Conservation (phyloP, 2,329 filamentous ascomycete species). For the Tolypocladium endophyticum region DNA sequence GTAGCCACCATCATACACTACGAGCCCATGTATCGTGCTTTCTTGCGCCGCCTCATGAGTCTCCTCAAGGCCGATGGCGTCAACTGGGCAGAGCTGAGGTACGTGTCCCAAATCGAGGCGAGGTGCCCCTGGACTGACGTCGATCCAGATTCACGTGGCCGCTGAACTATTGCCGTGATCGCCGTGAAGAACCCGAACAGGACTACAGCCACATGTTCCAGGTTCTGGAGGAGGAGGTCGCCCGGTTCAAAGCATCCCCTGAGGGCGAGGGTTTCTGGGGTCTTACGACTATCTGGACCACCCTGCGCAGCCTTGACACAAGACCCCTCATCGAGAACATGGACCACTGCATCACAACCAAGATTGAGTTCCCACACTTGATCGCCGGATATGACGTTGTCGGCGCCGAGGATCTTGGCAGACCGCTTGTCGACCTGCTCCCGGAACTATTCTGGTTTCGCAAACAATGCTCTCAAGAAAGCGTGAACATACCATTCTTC, state of each 20-base stretch:
- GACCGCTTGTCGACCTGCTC: constrained; percentile 64
- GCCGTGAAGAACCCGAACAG: constrained; percentile 52
- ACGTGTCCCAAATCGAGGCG: constrained; percentile 5
- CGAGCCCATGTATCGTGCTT: constrained; percentile 77
- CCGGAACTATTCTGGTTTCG: constrained; percentile 91
- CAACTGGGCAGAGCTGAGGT: constrained; percentile 69
- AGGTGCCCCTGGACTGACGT: background rate
- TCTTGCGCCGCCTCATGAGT: constrained; percentile 60
- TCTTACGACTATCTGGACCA: constrained; percentile 75
- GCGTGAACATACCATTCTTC: constrained; percentile 82
- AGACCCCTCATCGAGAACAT: constrained; percentile 66
- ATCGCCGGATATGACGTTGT: constrained; percentile 86
- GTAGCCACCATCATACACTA: constrained; percentile 72
- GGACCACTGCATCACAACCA: constrained; percentile 78
- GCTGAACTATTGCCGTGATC: constrained; percentile 56
- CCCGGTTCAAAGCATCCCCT: constrained; percentile 60
- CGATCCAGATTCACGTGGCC: constrained; percentile 54
- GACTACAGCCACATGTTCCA: constrained; percentile 61
- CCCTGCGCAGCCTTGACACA: constrained; percentile 52
- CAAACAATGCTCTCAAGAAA: constrained; percentile 68
- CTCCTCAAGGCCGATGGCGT: constrained; percentile 73
- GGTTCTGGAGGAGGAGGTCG: constrained; percentile 67
- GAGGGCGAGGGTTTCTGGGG: constrained; percentile 76
- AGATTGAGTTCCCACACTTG: constrained; percentile 66
- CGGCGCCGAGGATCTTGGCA: constrained; percentile 73